Evolutionary conservation across 768 basidiomycete species (phyloP), one percentile per base, ranked within the genome.

Genomic region (Boletus sp.): DNA sequence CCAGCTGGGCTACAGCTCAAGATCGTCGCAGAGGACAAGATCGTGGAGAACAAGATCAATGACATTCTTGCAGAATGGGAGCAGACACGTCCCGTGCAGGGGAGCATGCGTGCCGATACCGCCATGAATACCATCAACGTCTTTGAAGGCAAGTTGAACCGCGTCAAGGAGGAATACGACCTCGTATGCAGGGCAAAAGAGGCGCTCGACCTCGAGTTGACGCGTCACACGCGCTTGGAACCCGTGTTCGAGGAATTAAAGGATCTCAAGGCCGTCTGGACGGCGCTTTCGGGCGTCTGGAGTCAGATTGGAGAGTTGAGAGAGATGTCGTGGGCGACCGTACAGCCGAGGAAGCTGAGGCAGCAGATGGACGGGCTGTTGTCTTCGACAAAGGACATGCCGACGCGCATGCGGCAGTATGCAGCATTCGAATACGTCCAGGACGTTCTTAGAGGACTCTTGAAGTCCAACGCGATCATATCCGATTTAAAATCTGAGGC

Each of bases 1-100:
- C 5, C 58, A 96, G 95, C 93, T 60, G 97, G 96, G 1, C 79
- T 99, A n/a, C 97, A 98, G 73, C 80, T 98, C 60, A 99, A 98
- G 82, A 96, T 99, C 71, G 92, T 96, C n/a, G 94, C 97, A 2
- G 94, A 99, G 73, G 97, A 98, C 79, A 96, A 96, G 78, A 94
- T 98, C 53, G 86, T 98, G 1, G 93, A 96, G 77, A 92, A 93
- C 74, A 94, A 93, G 77, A 94, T 98, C 67, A 87, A 83, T 65
- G 94, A 97, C 65, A 83, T 94, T 56, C 79, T 97, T 15, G 75
- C 79, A 54, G 97, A 98, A 72, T 98, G 97, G 97, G 95, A 98
- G 70, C 83, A 88, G 67, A 92, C 89, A 60, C 92, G 97, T 66
- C 97, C 97, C 1, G 92, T 99, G 14, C 95, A 98, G 73, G 97